Conservation (phyloP, 208 protist species). For the Leishmania guyanensis region DNA sequence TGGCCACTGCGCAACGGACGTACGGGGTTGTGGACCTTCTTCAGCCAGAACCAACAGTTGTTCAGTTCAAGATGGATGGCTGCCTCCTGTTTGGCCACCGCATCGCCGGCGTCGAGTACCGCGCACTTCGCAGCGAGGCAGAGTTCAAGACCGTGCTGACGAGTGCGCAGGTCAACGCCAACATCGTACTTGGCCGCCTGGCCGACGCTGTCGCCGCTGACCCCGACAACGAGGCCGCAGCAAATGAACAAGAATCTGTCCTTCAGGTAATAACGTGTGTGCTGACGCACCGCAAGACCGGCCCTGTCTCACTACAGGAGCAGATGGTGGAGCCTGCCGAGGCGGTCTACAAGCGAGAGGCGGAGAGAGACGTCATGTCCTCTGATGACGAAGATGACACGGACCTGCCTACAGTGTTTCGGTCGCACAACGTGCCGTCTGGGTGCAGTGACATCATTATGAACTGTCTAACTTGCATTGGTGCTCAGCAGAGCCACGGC, state of each 20-base stretch:
- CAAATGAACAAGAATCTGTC: slow-evolving; percentile 24
- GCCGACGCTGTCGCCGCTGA: slow-evolving; percentile 19
- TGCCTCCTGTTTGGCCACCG: slow-evolving; percentile 36
- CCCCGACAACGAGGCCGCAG: slow-evolving; percentile 7
- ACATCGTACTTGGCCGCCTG: slow-evolving; percentile 20
- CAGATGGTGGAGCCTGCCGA: slow-evolving; percentile 15
- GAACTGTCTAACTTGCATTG: slow-evolving; percentile 33
- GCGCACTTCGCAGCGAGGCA: slow-evolving; percentile 18
- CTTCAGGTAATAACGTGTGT: slow-evolving; percentile 41
- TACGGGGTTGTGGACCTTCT: slow-evolving; percentile 50
- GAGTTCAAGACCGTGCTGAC: slow-evolving; percentile 29
- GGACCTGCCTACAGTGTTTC: slow-evolving; percentile 8
- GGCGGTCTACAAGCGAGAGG: slow-evolving; percentile 6
- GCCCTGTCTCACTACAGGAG: slow-evolving; percentile 20
- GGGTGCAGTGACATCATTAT: slow-evolving; percentile 20
- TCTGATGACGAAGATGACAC: slow-evolving; percentile 35
- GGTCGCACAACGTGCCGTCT: slow-evolving; percentile 20
- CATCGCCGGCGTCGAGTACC: slow-evolving; percentile 36
- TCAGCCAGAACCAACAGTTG: slow-evolving; percentile 6
- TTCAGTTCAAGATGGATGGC: slow-evolving; percentile 23
- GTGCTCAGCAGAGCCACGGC: slow-evolving; percentile 10
- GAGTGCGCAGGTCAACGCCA: slow-evolving; percentile 39
- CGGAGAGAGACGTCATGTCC: slow-evolving; percentile 1
- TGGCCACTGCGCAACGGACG: slow-evolving; percentile 10
- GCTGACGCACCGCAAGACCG: slow-evolving; percentile 35